Evolutionary conservation across 352 stramenopile genomes (phyloP).

Genomic region (Plasmopara muralis): DNA sequence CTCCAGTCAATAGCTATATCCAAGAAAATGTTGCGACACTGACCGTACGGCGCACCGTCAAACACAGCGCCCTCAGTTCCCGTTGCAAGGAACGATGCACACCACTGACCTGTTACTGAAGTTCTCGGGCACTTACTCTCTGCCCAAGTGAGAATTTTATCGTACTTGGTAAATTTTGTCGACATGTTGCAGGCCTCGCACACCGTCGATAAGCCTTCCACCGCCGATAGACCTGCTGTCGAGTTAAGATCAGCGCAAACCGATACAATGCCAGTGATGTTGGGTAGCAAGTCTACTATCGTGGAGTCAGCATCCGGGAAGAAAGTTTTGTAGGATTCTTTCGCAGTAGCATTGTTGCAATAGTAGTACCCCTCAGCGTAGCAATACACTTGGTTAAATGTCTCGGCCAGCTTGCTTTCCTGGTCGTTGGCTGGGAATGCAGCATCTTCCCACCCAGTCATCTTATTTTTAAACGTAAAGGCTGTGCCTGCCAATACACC

Average conservation of each 20-base stretch:
- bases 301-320: slow-evolving; percentile 38
- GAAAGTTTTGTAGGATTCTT: slow-evolving; percentile 54
- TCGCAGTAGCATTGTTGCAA: slow-evolving; percentile 70
- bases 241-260: slow-evolving; percentile 36
- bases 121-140: slow-evolving; percentile 57
- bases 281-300: slow-evolving; percentile 41
- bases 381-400: slow-evolving; percentile 82
- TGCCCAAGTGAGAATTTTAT: slow-evolving; percentile 62
- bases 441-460: slow-evolving; percentile 45
- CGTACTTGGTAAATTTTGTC: slow-evolving; percentile 51
- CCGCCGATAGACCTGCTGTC: slow-evolving; percentile 1
- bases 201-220: slow-evolving; percentile 35
- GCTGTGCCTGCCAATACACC: slow-evolving; percentile 57
- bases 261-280: slow-evolving; percentile 50
- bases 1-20: slow-evolving; percentile 61
- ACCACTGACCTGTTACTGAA: slow-evolving; percentile 44
- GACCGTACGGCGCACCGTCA: slow-evolving; percentile 60
- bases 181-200: slow-evolving; percentile 54
- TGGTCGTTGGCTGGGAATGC: slow-evolving; percentile 45
- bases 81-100: slow-evolving; percentile 44
- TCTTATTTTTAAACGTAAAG: slow-evolving; percentile 68
- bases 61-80: slow-evolving; percentile 41
- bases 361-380: slow-evolving; percentile 78
- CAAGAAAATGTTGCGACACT: slow-evolving; percentile 65
- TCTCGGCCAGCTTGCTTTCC: slow-evolving; percentile 54